Percentiles rank a stretch among this genome's conserved stretches.
These are phyloP conservation scores for Epichloe gansuensis DNA, from an alignment of 2,329 filamentous ascomycete genomes.

Conservation along the genomic window DNA sequence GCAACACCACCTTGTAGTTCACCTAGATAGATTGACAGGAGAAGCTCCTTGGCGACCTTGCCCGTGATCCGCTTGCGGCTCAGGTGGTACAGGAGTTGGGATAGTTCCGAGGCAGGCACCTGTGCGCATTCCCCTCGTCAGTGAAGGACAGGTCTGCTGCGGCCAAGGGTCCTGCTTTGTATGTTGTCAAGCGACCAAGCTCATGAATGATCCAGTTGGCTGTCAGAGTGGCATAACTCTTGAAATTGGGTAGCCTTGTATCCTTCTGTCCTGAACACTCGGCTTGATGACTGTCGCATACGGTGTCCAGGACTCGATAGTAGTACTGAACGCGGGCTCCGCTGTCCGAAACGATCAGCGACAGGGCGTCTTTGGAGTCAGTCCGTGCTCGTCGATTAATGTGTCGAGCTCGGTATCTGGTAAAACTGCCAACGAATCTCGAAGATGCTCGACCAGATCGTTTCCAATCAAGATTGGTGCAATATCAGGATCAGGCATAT, in stretches of 20 bases:
- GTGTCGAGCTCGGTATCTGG: slow-evolving; percentile 59
- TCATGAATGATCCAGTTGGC: slow-evolving; percentile 65
- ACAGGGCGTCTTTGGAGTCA: slow-evolving; percentile 71
- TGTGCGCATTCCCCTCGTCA: slow-evolving; percentile 31
- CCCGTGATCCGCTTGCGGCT: slow-evolving; percentile 38
- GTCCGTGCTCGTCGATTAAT: slow-evolving; percentile 49
- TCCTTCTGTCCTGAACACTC: slow-evolving; percentile 8
- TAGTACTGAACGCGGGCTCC: slow-evolving; percentile 77
- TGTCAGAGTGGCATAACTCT: slow-evolving; percentile 33
- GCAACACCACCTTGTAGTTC: slow-evolving; percentile 32
- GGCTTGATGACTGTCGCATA: slow-evolving; percentile 23
- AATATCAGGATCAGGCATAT: slow-evolving; percentile 95
- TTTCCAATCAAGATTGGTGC: slow-evolving; percentile 63
- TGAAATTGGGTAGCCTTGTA: slow-evolving; percentile 15
- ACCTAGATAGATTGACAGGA: slow-evolving; percentile 39
- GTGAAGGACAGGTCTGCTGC: slow-evolving; percentile 25
- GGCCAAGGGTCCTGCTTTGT: slow-evolving; percentile 25
- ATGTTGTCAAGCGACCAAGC: slow-evolving; percentile 53
- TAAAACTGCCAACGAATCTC: slow-evolving; percentile 50
- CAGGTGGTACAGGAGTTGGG: slow-evolving; percentile 39
- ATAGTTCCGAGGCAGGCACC: slow-evolving; percentile 34
- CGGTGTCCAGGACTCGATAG: slow-evolving; percentile 46
- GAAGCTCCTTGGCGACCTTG: slow-evolving; percentile 45
- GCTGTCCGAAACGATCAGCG: slow-evolving; percentile 64
- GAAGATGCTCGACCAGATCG: slow-evolving; percentile 56